phyloP scores from a whole-genome alignment of 495 filamentous ascomycete species.

The Aspergillus diversus region DNA sequence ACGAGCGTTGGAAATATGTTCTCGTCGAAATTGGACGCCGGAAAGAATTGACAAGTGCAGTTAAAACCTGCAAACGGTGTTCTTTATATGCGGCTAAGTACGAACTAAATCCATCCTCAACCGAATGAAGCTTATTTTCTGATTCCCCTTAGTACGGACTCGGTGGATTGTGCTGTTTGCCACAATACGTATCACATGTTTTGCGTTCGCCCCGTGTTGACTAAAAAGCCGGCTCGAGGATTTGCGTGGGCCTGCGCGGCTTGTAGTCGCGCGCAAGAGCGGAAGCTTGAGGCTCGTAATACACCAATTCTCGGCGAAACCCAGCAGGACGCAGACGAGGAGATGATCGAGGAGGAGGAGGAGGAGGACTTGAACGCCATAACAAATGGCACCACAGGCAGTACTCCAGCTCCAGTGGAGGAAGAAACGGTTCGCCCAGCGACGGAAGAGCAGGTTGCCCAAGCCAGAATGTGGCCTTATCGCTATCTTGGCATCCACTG shows the following conservation, averaged over 20 bases:
- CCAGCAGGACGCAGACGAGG: constrained; percentile 72
- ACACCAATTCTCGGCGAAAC: constrained; percentile 66
- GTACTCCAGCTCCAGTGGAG: constrained; percentile 59
- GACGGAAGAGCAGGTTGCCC: constrained; percentile 87
- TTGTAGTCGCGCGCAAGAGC: constrained; percentile 91
- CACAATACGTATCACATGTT: constrained; percentile 97
- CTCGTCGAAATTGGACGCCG: constrained; percentile 87
- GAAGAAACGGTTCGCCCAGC: constrained; percentile 64
- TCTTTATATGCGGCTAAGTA: constrained; percentile 86
- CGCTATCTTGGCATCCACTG: constrained; percentile 96
- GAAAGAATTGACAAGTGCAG: constrained; percentile 94
- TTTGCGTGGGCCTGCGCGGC: constrained; percentile 98
- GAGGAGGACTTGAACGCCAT: constrained; percentile 62
- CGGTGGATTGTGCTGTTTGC: constrained; percentile 96
- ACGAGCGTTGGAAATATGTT: constrained; percentile 95
- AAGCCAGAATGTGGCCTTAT: constrained; percentile 94
- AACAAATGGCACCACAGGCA: constrained; percentile 56
- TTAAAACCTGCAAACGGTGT: constrained; percentile 96
- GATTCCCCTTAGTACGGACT: constrained; percentile 68
- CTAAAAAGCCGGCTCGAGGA: constrained; percentile 95
- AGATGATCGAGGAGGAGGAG: constrained; percentile 76
- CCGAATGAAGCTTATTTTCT: neutral
- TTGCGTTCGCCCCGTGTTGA: constrained; percentile 88
- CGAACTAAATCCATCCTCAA: constrained; percentile 23
- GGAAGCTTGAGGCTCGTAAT: constrained; percentile 87